Conservation (phyloP, 352 stramenopile species). For the Pythium dissimile region DNA sequence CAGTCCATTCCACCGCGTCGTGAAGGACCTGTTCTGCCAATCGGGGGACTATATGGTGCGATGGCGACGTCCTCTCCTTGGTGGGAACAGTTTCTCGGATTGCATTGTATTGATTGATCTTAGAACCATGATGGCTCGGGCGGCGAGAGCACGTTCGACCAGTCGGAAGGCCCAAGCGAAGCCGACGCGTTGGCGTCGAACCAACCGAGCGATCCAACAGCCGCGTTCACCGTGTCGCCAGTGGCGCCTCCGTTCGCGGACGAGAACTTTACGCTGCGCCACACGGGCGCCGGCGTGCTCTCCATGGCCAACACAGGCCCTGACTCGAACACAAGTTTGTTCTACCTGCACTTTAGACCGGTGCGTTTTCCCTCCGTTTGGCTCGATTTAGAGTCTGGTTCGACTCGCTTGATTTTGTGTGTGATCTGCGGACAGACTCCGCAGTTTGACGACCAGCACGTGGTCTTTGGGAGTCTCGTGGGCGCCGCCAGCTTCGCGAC, state of each 20-base stretch:
- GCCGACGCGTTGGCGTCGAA: not conserved
- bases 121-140: constrained; percentile 77
- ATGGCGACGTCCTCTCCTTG: not conserved
- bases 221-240: not conserved
- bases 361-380: no score
- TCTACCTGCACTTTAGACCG: constrained; percentile 88
- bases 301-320: constrained; percentile 94
- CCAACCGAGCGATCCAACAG: not conserved
- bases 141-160: constrained; percentile 85
- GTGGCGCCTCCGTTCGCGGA: constrained; percentile 76
- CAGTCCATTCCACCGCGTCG: constrained; percentile 90
- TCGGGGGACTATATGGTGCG: constrained; percentile 88
- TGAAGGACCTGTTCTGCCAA: constrained; percentile 88
- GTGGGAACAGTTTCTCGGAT: no score
- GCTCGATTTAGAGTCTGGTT: no score
- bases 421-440: constrained; percentile 34
- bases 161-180: constrained; percentile 4
- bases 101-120: constrained; percentile 38
- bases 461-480: constrained; percentile 72
- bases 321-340: constrained; percentile 95
- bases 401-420: not conserved
- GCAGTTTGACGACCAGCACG: constrained; percentile 73
- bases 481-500: constrained; percentile 43
- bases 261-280: constrained; percentile 93
- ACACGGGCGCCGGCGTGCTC: constrained; percentile 85